Conservation (phyloP, 2,329 filamentous ascomycete species). For the Verticillium longisporum region DNA sequence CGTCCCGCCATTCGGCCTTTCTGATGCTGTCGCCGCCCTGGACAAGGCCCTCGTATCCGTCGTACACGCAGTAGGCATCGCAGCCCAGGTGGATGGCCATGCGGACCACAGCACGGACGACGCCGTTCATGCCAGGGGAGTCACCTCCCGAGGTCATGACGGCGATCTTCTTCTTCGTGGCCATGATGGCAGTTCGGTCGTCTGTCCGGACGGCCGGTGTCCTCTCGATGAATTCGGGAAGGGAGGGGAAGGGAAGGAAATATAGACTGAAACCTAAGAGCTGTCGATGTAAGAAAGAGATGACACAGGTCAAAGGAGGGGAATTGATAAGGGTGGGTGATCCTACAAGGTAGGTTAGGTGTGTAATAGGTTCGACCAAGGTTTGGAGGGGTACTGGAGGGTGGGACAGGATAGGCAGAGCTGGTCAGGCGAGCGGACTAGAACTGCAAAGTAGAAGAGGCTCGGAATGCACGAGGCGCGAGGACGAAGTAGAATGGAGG, state of each 20-base stretch:
- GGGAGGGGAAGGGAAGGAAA: neutral
- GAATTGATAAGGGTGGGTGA: neutral
- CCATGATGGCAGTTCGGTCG: constrained; percentile 26
- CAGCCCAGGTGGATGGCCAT: constrained; percentile 82
- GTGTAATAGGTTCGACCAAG: neutral
- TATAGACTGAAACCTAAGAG: neutral
- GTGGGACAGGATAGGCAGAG: neutral
- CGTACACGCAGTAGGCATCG: constrained; percentile 76
- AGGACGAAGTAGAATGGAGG: neutral
- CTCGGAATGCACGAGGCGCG: neutral
- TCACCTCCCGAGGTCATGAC: constrained; percentile 94
- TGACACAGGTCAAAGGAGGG: neutral
- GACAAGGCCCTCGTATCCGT: constrained; percentile 94
- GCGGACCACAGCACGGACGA: constrained; percentile 82
- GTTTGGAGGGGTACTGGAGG: neutral
- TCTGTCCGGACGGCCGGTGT: neutral
- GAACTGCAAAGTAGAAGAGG: neutral
- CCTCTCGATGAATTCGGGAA: neutral
- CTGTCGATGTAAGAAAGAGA: neutral
- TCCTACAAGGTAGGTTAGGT: neutral
- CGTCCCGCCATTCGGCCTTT: constrained; percentile 86
- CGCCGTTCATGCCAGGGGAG: constrained; percentile 90
- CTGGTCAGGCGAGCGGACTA: neutral
- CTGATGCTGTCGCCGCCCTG: constrained; percentile 82
- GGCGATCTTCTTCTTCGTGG: constrained; percentile 62